Evolutionary conservation across 331 rosid species (phyloP).

Genomic region (Pyrus hybrid): DNA sequence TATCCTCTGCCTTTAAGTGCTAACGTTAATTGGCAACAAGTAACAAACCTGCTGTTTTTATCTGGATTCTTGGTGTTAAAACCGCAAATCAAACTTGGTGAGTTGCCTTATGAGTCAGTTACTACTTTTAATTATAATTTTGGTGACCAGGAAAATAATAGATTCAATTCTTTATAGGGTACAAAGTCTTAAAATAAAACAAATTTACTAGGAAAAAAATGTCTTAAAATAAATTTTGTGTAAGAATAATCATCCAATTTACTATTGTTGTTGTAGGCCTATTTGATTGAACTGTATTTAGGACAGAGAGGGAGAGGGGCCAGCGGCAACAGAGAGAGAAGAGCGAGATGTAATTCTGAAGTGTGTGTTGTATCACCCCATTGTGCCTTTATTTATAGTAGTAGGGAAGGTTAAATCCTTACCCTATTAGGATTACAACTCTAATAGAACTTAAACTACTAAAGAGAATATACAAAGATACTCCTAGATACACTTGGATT

Average conservation of each 20-base stretch:
- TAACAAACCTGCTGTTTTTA: slow-evolving; percentile 4
- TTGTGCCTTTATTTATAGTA: no score
- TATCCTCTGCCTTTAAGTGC: slow-evolving; percentile 4
- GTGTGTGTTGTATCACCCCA: no score
- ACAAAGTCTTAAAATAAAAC: neutral
- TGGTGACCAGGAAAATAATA: neutral
- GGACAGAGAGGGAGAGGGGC: no score
- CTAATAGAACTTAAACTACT: no score
- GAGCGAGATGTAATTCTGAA: no score
- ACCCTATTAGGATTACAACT: no score
- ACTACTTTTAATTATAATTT: neutral
- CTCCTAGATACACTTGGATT: no score
- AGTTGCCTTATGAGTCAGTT: neutral
- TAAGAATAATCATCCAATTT: neutral
- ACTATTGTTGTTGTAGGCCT: no score
- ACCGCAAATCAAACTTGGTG: neutral
- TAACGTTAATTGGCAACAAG: neutral
- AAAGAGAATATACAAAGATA: no score
- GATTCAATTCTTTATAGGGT: neutral
- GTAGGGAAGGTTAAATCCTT: no score
- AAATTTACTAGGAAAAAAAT: neutral
- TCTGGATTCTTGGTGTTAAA: slow-evolving; percentile 3
- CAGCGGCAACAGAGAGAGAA: no score
- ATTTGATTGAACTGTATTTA: no score
- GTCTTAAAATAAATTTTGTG: neutral